Conservation (phyloP, 2,329 filamentous ascomycete genomes). For the Scleromitrula shiraiana region DNA sequence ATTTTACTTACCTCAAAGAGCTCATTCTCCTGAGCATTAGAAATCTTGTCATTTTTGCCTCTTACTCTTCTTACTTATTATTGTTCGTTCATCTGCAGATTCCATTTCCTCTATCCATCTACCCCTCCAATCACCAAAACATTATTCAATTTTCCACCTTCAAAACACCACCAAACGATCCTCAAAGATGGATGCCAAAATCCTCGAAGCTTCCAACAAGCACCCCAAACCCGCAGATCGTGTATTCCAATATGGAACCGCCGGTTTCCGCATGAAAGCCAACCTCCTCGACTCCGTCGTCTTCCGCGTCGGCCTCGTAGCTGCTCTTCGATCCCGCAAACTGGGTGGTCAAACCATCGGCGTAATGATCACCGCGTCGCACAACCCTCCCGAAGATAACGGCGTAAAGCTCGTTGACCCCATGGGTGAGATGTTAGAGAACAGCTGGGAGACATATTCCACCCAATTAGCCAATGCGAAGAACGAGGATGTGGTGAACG, state of each 20-base stretch:
- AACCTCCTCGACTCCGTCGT: constrained; percentile 86
- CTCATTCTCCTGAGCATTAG: too few relatives aligned
- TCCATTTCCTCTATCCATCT: neutral
- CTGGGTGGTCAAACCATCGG: constrained; percentile 86
- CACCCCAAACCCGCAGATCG: constrained; percentile 49
- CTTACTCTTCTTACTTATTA: too few relatives aligned
- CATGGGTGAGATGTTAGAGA: constrained; percentile 95
- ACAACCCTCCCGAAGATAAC: constrained; percentile 86
- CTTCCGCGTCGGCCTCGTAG: constrained; percentile 85
- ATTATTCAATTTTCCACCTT: neutral
- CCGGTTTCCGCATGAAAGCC: constrained; percentile 61
- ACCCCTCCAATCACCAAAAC: neutral
- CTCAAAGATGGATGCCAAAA: constrained; percentile 39
- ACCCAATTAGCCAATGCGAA: constrained; percentile 82
- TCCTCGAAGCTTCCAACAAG: constrained; percentile 54
- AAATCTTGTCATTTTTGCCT: too few relatives aligned
- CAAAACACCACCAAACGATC: neutral
- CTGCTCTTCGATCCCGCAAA: constrained; percentile 81
- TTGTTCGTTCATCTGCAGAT: neutral
- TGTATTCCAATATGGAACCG: constrained; percentile 57
- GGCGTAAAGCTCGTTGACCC: constrained; percentile 95
- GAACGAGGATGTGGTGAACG: constrained; percentile 65
- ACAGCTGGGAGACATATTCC: constrained; percentile 86
- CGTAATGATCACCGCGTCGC: constrained; percentile 92
- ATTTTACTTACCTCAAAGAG: too few relatives aligned